phyloP scores from a whole-genome alignment of 2,329 filamentous ascomycete genomes.

The Fusarium dlaminii region DNA sequence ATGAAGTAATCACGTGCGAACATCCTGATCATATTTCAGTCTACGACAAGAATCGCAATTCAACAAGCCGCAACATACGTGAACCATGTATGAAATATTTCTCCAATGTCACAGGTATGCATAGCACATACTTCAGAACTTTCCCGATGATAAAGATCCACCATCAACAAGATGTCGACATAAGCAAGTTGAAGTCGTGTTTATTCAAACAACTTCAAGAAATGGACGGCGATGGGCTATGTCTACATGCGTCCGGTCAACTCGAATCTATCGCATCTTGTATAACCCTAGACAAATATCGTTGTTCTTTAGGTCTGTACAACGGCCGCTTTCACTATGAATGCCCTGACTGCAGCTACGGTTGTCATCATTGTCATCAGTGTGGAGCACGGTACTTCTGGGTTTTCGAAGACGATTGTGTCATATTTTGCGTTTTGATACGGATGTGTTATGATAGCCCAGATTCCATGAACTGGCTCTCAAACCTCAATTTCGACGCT shows the following conservation, averaged over 20 bases:
- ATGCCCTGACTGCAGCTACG: background rate
- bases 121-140: fast-evolving
- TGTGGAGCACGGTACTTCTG: constrained; percentile 1
- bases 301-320: background rate
- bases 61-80: fast-evolving
- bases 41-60: fast-evolving
- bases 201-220: background rate
- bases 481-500: background rate
- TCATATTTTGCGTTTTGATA: background rate
- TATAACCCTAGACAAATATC: background rate
- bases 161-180: background rate
- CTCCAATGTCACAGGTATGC: fast-evolving
- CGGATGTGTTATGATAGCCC: fast-evolving
- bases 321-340: fast-evolving
- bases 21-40: background rate
- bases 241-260: background rate
- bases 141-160: background rate
- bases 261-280: background rate
- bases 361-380: background rate
- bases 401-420: background rate
- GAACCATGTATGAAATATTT: fast-evolving
- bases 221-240: background rate
- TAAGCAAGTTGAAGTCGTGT: background rate
- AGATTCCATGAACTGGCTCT: background rate
- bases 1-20: fast-evolving